A percentile compares a stretch with the other conserved stretches of the same genome.
phyloP scores from a whole-genome alignment of 208 protist species.

The Acanthamoeba quina region DNA sequence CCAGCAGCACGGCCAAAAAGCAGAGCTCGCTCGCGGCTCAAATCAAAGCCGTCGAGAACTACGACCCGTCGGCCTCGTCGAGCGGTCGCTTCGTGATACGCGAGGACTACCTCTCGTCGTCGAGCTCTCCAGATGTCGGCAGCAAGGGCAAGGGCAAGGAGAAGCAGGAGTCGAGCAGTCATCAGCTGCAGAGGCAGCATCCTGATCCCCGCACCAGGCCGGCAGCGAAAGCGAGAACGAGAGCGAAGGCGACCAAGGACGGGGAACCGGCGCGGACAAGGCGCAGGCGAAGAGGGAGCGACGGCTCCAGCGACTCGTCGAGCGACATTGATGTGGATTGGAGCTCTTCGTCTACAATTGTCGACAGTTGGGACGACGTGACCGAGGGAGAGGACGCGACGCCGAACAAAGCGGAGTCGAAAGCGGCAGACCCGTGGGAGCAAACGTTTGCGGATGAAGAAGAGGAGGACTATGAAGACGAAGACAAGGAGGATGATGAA shows the following conservation, averaged over 20 bases:
- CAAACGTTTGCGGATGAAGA: neutral
- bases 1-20: neutral
- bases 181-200: neutral
- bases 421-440: neutral
- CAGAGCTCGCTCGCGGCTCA: neutral
- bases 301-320: constrained; percentile 8
- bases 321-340: constrained; percentile 72
- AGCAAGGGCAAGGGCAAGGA: neutral
- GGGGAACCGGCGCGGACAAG: neutral
- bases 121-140: neutral
- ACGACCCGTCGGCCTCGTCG: constrained; percentile 1
- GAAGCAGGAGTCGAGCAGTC: neutral
- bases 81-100: constrained; percentile 52
- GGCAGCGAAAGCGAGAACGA: neutral
- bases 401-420: neutral
- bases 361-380: constrained; percentile 32
- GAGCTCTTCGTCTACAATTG: constrained; percentile 4
- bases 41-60: neutral
- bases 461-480: neutral
- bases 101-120: constrained; percentile 45
- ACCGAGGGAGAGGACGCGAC: neutral
- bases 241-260: neutral
- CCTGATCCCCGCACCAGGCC: neutral
- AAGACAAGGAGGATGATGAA: neutral
- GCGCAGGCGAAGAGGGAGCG: neutral